Conservation (phyloP, 352 stramenopile species). For the Halophytophthora polymorphica region DNA sequence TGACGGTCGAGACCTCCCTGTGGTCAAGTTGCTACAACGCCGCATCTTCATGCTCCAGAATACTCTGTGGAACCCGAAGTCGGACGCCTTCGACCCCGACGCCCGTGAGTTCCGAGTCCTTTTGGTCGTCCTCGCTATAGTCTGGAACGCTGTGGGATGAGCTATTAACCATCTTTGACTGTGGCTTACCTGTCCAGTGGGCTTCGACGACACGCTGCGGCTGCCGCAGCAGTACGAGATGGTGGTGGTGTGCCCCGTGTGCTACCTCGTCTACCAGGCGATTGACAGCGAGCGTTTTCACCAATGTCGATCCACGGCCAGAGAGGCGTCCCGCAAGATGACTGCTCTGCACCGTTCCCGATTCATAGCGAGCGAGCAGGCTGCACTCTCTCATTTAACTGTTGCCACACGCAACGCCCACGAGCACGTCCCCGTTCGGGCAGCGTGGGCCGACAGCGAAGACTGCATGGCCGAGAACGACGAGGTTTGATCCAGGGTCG, state of each 20-base stretch:
- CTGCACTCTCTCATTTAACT: constrained; percentile 5
- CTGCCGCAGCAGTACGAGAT: constrained; percentile 51
- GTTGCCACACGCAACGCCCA: too few species aligned
- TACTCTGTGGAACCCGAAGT: constrained; percentile 68
- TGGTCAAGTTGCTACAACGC: constrained; percentile 47
- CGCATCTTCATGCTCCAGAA: constrained; percentile 70
- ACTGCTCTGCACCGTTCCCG: constrained; percentile 31
- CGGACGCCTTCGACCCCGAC: constrained; percentile 52
- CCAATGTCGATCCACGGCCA: constrained; percentile 32
- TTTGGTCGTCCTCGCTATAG: constrained; percentile 3
- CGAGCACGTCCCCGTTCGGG: neutral
- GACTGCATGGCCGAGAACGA: neutral
- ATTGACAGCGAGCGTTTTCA: constrained; percentile 46
- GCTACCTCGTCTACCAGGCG: constrained; percentile 51
- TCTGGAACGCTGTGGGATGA: neutral
- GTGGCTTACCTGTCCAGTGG: constrained; percentile 27
- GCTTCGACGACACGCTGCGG: constrained; percentile 40
- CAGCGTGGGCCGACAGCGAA: constrained; percentile 5
- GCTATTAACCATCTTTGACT: neutral
- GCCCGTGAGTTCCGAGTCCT: constrained; percentile 22
- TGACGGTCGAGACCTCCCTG: neutral
- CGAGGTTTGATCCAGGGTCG: too few species aligned
- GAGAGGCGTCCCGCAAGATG: constrained; percentile 20
- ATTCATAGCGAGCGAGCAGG: constrained; percentile 24
- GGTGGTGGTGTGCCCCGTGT: constrained; percentile 37